phyloP scores from a whole-genome alignment of 2,329 filamentous ascomycete genomes.

The Diaporthe caulivora region DNA sequence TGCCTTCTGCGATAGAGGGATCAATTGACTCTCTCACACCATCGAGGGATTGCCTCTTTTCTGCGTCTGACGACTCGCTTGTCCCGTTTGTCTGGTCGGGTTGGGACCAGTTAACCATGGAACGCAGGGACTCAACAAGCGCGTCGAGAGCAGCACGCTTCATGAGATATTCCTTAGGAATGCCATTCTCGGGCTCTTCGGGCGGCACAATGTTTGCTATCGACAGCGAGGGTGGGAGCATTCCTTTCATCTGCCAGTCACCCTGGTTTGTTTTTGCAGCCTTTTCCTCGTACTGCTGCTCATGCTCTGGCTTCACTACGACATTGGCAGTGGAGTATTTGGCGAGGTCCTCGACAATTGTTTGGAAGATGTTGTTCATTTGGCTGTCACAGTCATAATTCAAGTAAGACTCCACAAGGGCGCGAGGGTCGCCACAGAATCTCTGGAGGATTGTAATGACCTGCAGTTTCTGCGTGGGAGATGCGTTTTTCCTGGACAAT shows the following conservation, averaged over 20 bases:
- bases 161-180: slow-evolving; percentile 89
- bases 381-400: slow-evolving; percentile 98
- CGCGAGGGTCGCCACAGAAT: slow-evolving; percentile 86
- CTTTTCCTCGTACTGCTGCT: slow-evolving; percentile 88
- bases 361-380: slow-evolving; percentile 97
- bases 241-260: slow-evolving; percentile 90
- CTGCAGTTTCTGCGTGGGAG: slow-evolving; percentile 90
- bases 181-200: slow-evolving; percentile 73
- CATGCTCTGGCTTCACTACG: slow-evolving; percentile 79
- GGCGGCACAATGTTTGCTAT: slow-evolving; percentile 78
- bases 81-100: slow-evolving; percentile 73
- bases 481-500: slow-evolving; percentile 87
- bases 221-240: slow-evolving; percentile 87
- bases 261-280: slow-evolving; percentile 70
- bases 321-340: slow-evolving; percentile 86
- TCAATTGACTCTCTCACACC: slow-evolving; percentile 82
- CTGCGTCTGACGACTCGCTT: slow-evolving; percentile 60
- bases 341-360: slow-evolving; percentile 92
- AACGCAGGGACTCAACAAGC: slow-evolving; percentile 88
- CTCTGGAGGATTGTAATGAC: slow-evolving; percentile 89
- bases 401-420: slow-evolving; percentile 93
- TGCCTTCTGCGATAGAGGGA: slow-evolving; percentile 70
- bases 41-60: slow-evolving; percentile 66
- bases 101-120: slow-evolving; percentile 91
- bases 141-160: slow-evolving; percentile 92